Evolutionary conservation across 169 alveolate species (phyloP), one percentile per base, ranked within the genome.

Genomic region (Plasmodium falciparum): DNA sequence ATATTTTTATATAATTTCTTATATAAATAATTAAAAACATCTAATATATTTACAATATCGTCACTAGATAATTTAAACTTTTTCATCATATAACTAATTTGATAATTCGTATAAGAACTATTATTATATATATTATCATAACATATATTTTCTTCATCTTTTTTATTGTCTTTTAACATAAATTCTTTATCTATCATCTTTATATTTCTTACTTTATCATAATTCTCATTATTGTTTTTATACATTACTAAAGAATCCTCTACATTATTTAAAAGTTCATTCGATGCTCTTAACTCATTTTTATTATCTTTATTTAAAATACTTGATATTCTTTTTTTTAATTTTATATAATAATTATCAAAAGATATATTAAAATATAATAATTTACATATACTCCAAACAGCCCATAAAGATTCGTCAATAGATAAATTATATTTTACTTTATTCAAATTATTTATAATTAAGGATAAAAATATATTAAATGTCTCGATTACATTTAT

Each of bases 331-430:
- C 7, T 20, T n/a, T 22, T 47, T 22, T 39, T n/a, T 22, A 7
- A 45, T 12, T 29, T 22, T 4, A 15, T 29, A 22, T 45, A 52
- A 17, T 43, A 52, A 8, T 47, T 50, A 11, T 71, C 65, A 20
- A 71, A 24, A 4, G 50, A 2, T 15, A 78, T 45, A 39, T 78
- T 78, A n/a, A 78, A 66, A 47, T 78, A 58, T 15, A 78, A 22
- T 49, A 78, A 39, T 43, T 78, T 78, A 26, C 78, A 65, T 33
- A 78, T 29, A 22, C 89, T 78, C 89, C 89, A 78, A 13, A 78
- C 54, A 17, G 71, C 89, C 89, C 89, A 78, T 58, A 78, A 59
- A 17, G 89, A 22, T 15, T 78, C 89, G n/a, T 78, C 89, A 52
- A 78, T 65, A 17, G 89, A 78, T n/a, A 78, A 65, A 47, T 78